phyloP scores from a whole-genome alignment of 2,329 filamentous ascomycete genomes.

The Coleophoma cylindrospora region DNA sequence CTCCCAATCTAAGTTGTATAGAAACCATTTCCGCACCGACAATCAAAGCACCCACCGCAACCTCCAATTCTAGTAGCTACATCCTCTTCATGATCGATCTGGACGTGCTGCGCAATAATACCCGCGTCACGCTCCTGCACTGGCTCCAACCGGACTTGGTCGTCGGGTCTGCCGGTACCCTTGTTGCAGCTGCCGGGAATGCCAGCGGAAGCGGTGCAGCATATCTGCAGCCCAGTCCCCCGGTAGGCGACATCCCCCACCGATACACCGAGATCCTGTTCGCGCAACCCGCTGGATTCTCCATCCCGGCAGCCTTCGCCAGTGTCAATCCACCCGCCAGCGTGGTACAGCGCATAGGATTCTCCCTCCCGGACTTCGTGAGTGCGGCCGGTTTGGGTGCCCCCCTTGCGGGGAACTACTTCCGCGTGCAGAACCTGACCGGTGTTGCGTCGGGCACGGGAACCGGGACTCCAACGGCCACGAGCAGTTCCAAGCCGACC shows the following conservation, averaged over 20 bases:
- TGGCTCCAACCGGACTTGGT: not conserved
- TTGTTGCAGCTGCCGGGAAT: not conserved
- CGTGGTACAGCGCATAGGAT: not conserved
- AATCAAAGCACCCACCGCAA: not conserved
- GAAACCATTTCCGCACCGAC: not conserved
- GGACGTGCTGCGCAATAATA: not conserved
- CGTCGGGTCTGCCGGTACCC: not conserved
- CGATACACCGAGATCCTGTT: not conserved
- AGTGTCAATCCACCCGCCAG: not conserved
- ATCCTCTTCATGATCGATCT: not conserved
- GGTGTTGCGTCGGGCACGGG: not conserved
- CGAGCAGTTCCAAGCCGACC: not conserved
- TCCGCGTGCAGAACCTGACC: not conserved
- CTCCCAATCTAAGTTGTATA: not conserved
- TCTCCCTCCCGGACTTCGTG: not conserved
- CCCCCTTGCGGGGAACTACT: not conserved
- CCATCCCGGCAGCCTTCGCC: not conserved
- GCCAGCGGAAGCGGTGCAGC: not conserved
- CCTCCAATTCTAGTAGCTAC: not conserved
- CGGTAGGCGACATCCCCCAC: not conserved
- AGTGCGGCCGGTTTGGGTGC: not conserved
- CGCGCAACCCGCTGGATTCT: not conserved
- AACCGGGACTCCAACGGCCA: not conserved
- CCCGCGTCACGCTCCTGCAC: not conserved
- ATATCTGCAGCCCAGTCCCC: not conserved